Conservation (phyloP, 441 rosid genomes). For the Bocquillonia castaneifolia region DNA sequence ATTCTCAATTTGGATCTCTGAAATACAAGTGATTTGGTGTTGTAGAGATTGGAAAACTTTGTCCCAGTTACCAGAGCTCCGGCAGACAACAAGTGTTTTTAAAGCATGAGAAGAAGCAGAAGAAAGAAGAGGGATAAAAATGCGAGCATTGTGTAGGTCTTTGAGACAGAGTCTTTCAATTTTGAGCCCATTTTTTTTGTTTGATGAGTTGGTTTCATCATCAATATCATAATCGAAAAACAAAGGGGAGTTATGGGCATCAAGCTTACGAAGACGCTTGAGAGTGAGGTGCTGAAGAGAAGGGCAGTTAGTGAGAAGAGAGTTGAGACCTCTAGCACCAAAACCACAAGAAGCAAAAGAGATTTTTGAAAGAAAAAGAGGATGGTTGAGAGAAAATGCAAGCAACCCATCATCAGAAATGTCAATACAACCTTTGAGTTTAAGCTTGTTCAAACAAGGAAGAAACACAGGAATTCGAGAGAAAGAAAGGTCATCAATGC, state of each 20-base stretch:
- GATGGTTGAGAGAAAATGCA: slow-evolving; percentile 31
- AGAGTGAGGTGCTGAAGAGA: slow-evolving; percentile 37
- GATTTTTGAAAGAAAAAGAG: slow-evolving; percentile 26
- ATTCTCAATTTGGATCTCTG: slow-evolving; percentile 41
- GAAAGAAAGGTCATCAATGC: slow-evolving; percentile 29
- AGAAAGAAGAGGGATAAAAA: slow-evolving; percentile 33
- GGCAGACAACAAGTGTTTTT: slow-evolving; percentile 31
- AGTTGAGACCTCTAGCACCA: slow-evolving; percentile 29
- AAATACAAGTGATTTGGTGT: slow-evolving; percentile 14
- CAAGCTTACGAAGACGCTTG: slow-evolving; percentile 40
- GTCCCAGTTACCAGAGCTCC: slow-evolving; percentile 50
- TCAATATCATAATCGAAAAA: too few species aligned
- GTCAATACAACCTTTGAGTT: slow-evolving; percentile 38
- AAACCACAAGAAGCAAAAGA: slow-evolving; percentile 37
- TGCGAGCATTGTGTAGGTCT: slow-evolving; percentile 40
- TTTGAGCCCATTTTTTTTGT: background rate
- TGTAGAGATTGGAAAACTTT: slow-evolving; percentile 28
- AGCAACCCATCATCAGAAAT: slow-evolving; percentile 35
- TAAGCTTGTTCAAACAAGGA: slow-evolving; percentile 35
- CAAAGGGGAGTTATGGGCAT: slow-evolving; percentile 23
- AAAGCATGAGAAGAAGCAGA: slow-evolving; percentile 18
- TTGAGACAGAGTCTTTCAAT: slow-evolving; percentile 36
- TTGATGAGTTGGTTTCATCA: background rate
- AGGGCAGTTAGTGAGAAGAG: slow-evolving; percentile 35
- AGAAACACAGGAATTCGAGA: slow-evolving; percentile 26